phyloP scores from a whole-genome alignment of 2,329 filamentous ascomycete genomes.

The Aspergillus sp. region DNA sequence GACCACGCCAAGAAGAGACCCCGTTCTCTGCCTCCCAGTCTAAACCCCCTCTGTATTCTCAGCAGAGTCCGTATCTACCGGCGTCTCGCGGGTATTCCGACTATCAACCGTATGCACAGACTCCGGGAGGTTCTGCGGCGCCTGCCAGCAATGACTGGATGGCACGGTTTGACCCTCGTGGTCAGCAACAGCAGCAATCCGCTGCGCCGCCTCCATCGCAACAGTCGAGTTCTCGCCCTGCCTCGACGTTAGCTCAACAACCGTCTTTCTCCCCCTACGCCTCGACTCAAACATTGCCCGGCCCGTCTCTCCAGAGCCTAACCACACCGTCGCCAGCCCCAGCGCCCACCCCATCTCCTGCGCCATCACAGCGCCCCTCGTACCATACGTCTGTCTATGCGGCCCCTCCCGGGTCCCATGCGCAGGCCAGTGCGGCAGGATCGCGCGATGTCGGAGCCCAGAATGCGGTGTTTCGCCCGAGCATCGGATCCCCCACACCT shows the following conservation, averaged over 20 bases:
- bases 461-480: conserved; percentile 21
- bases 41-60: conserved; percentile 26
- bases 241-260: conserved; percentile 23
- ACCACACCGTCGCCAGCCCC: conserved; percentile 35
- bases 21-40: conserved; percentile 19
- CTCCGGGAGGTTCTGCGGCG: conserved; percentile 23
- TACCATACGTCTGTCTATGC: conserved; percentile 31
- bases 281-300: conserved; percentile 22
- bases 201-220: conserved; percentile 19
- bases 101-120: conserved; percentile 30
- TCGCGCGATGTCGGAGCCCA: conserved; percentile 32
- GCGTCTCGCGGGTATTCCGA: conserved; percentile 33
- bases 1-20: conserved; percentile 26
- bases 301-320: conserved; percentile 23
- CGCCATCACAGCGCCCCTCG: conserved; percentile 27
- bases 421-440: conserved; percentile 20
- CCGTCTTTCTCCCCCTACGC: conserved; percentile 30
- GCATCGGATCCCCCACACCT: conserved; percentile 30
- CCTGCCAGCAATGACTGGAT: conserved; percentile 41
- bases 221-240: conserved; percentile 20
- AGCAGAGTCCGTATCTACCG: conserved; percentile 27
- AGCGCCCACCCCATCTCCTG: conserved; percentile 32
- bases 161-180: conserved; percentile 42
- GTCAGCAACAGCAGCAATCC: conserved; percentile 29
- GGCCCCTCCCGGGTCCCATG: conserved; percentile 26